A percentile compares a stretch with the other conserved stretches of the same genome.
phyloP scores from a whole-genome alignment of 371 early-diverging fungal species.

The Mucor mucedo region DNA sequence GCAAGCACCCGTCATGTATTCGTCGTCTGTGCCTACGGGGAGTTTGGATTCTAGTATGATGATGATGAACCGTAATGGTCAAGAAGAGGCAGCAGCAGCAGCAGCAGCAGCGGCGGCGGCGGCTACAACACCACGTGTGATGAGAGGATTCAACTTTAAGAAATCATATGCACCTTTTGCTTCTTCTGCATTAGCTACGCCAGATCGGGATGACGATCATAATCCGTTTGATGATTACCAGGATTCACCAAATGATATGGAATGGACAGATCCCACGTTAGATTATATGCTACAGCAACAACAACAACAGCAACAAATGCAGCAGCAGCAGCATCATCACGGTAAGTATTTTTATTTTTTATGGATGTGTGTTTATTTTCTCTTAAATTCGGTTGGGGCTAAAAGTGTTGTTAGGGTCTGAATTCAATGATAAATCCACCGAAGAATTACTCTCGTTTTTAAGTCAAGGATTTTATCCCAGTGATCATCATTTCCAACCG shows the following conservation, averaged over 20 bases:
- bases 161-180: constrained; percentile 24
- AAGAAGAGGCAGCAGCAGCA: constrained; percentile 7
- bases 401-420: neutral
- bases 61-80: constrained; percentile 4
- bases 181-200: constrained; percentile 27
- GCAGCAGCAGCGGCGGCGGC: neutral
- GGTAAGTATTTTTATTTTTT: constrained; percentile 5
- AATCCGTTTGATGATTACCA: constrained; percentile 25
- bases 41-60: constrained; percentile 15
- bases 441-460: constrained; percentile 16
- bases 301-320: too few species aligned
- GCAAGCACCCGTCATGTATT: neutral
- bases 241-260: constrained; percentile 14
- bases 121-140: neutral
- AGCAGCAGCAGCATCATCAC: neutral
- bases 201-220: constrained; percentile 23
- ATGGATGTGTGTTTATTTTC: too few species aligned
- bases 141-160: constrained; percentile 10
- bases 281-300: constrained; percentile 19
- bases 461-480: constrained; percentile 8
- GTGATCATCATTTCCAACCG: constrained; percentile 1
- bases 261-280: constrained; percentile 29
- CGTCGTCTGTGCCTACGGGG: constrained; percentile 29
- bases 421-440: constrained; percentile 12
- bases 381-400: neutral